phyloP scores from a whole-genome alignment of 331 rosid genomes.

The Cydonia oblonga region DNA sequence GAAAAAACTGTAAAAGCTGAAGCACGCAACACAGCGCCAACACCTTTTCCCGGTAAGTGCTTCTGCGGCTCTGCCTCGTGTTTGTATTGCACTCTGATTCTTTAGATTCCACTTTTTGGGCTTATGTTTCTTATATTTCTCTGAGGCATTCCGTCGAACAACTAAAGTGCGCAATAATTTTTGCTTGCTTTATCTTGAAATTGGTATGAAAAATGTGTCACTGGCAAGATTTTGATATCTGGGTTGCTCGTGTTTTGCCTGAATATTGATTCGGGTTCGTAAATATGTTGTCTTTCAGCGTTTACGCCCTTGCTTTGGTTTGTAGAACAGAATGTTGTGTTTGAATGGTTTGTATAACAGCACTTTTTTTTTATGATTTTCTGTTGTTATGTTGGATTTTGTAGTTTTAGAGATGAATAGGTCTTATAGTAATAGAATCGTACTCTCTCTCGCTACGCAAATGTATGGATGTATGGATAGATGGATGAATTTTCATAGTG shows the following conservation, averaged over 20 bases:
- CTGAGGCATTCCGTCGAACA: neutral
- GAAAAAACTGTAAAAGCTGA: neutral
- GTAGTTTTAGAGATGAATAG: neutral
- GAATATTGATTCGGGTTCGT: neutral
- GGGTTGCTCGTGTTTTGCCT: neutral
- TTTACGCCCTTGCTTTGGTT: neutral
- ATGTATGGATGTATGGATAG: neutral
- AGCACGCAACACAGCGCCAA: neutral
- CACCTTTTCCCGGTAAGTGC: neutral
- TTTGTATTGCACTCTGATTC: neutral
- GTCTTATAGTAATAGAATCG: neutral
- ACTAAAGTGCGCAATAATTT: neutral
- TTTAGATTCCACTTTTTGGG: neutral
- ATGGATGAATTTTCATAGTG: neutral
- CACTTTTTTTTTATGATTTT: neutral
- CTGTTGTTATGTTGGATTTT: neutral
- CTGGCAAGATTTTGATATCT: neutral
- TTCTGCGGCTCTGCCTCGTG: neutral
- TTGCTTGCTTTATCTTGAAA: neutral
- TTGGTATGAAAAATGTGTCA: neutral
- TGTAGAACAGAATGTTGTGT: neutral
- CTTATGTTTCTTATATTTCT: neutral
- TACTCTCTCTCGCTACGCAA: too few species aligned
- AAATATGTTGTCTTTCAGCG: neutral
- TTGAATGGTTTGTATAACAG: neutral